Base-by-base conservation (phyloP, 495 filamentous ascomycete genomes). In the Halenospora varia region DNA sequence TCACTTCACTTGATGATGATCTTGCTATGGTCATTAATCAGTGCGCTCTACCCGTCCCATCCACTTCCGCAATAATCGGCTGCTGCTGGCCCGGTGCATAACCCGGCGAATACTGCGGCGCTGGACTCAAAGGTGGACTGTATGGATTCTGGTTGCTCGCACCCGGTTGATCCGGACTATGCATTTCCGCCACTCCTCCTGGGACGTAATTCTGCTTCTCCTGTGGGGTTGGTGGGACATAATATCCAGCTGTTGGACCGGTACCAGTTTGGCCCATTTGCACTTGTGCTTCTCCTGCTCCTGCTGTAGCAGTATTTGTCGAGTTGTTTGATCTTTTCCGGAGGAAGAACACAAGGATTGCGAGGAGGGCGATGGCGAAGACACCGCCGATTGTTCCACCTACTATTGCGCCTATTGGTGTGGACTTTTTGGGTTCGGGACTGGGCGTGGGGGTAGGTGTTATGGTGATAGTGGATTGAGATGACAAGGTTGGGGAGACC, bases 401-500 rank as follows among this genome's bases (percentile, higher is more conserved):
- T 29, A 55, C 42, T 29, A 55, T 55, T 15, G 53, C 22, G 22
- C 53, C 53, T 20, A 55, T 55, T 9, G 53, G 53, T 18, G 53
- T 48, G 11, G 24, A 10, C 15, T 55, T 48, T 9, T 15, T 2
- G 18, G 29, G 13, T 35, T 15, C 18, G 24, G 40, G 23, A 3
- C 10, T 17, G 11, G 53, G 23, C 1, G 44, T 22, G 25, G 40
- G 2, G 3, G 40, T 47, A 9, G 50, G 13, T 4, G 50, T 11
- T 19, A 29, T 4, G 10, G 35, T 23, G 20, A 29, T 10, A 53
- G 39, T 42, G 10, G 3, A 40, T 18, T 39, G 29, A 35, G 29
- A 35, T 35, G 29, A 35, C 6, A 13, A 35, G 29, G 6, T 35
- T 35, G 29, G 4, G 29, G 29, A 35, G 8, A n/a, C 18, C 3